A percentile compares a stretch with the other conserved stretches of the same genome.
Conservation (phyloP, 352 stramenopile genomes). For the Globisporangium okanoganense region DNA sequence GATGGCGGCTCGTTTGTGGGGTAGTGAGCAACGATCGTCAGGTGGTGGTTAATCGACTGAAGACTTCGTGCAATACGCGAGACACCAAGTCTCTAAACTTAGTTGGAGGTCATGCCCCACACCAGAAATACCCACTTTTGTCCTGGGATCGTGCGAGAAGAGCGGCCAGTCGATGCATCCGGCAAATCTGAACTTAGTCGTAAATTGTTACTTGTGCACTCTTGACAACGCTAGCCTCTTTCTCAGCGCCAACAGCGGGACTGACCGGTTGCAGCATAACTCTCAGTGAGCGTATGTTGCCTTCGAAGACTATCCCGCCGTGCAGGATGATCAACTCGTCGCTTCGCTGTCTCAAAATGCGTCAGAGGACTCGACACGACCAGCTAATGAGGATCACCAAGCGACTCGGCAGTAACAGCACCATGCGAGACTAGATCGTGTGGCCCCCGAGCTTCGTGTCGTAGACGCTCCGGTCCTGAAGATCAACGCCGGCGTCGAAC, state of each 20-base stretch:
- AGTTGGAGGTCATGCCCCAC: not conserved
- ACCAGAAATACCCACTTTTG: not conserved
- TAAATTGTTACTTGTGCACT: not conserved
- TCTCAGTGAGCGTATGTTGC: not conserved
- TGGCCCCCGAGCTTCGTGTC: not conserved
- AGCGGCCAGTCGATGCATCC: not conserved
- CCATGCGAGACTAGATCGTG: not conserved
- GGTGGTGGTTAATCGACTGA: not conserved
- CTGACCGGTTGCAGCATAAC: not conserved
- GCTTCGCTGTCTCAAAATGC: not conserved
- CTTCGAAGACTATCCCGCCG: conserved; percentile 5
- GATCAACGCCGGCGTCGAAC: not conserved
- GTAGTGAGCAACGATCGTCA: not conserved
- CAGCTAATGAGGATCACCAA: conserved; percentile 9
- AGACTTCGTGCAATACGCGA: not conserved
- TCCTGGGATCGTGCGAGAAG: not conserved
- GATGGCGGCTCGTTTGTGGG: not conserved
- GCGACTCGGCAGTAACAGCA: conserved; percentile 11
- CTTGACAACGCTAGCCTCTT: not conserved
- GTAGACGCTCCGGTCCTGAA: conserved; percentile 5
- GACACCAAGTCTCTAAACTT: not conserved
- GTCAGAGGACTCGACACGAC: conserved; percentile 10
- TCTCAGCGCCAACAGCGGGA: not conserved
- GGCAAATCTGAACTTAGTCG: not conserved
- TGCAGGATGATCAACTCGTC: conserved; percentile 17